Base-by-base conservation (phyloP, 2,329 filamentous ascomycete species). In the Dactylellina parvicollis region DNA sequence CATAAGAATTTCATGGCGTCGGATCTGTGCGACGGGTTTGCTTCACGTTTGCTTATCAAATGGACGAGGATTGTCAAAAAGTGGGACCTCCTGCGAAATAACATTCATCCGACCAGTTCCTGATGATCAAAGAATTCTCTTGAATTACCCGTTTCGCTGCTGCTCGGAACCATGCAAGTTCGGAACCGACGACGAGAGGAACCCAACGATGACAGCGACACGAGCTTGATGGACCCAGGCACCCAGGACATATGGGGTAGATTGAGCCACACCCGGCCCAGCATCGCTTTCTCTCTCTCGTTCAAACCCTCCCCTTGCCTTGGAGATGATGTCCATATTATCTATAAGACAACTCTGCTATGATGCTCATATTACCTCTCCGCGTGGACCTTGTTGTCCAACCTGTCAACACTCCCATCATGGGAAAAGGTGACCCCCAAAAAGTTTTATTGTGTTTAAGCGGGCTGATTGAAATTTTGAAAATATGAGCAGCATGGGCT, bases 321-420 rank as follows among this genome's bases (percentile, higher is more conserved):
- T 40, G 42, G 20, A 16, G 26, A 44, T 34, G 40, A 47, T 47
- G 30, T 26, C 46, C 38, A 47, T 40, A 47, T 56, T 65, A 65
- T 55, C 60, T 67, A 67, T 67, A 67, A 14, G 54, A 67, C 44
- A 52, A 59, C 22, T 40, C 24, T 52, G 42, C 28, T 67, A 67
- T 59, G 62, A 44, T 40, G 26, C 26, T 52, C 62, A 59, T 57
- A 52, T 59, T 42, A 12, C 34, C 28, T 12, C 38, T 34, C 60
- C 50, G 52, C 62, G 62, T 67, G 62, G 62, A 67, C 62, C 62
- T 67, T 67, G 62, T 67, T 59, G 42, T 14, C 14, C 24, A 49
- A 8, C 46, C 44, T 67, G 34, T 46, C 40, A 57, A 56, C 50
- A 22, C 36, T 3, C 47, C 26, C 26, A 57, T 18, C 20, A 30